Base-by-base conservation (phyloP, 176 grass and related monocot genomes). In the Phragmites australis region DNA sequence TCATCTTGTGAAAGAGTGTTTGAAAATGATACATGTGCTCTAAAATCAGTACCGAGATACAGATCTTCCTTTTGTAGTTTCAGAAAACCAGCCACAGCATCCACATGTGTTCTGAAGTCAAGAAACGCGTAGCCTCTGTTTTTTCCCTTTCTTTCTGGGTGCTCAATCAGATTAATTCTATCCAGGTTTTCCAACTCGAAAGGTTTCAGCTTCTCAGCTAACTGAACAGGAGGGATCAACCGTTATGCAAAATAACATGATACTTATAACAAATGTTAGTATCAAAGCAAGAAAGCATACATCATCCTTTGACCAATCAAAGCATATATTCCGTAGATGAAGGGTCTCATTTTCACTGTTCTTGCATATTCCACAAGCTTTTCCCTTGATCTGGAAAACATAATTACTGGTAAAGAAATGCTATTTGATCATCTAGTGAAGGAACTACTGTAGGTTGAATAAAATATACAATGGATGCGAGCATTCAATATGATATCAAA, bases 101-200 rank as follows among this genome's bases (percentile, higher is more conserved):
- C 93, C 54, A 87, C 79, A 85, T 85, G 55, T 5, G 89, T 88
- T 25, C 56, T 79, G 53, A 95, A 95, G 59, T 95, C 87, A 72
- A 95, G 88, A 90, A 95, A 95, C 17, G 93, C 93, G 56, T 89
- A 95, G 49, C 93, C 93, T 81, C 93, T 87, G 76, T 95, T 95
- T 82, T 80, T 92, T 15, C 93, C 93, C 53, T 57, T 87, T 81
- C 47, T 92, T 44, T 81, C 83, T 1, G 89, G 89, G 50, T 95
- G 81, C 81, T 95, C 93, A 80, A 95, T 89, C 54, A 95, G 83
- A 64, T 90, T 89, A 31, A 95, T 78, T 92, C 82, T 85, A 66
- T 95, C 87, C 76, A 95, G 77, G 68, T 95, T 95, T 54, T 92
- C 84, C 87, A 95, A 81, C 42, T 85, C 49, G 39, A 83, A 92